These are phyloP conservation scores for Candida anglica DNA, from an alignment of 805 yeast species.

Conservation along the genomic window DNA sequence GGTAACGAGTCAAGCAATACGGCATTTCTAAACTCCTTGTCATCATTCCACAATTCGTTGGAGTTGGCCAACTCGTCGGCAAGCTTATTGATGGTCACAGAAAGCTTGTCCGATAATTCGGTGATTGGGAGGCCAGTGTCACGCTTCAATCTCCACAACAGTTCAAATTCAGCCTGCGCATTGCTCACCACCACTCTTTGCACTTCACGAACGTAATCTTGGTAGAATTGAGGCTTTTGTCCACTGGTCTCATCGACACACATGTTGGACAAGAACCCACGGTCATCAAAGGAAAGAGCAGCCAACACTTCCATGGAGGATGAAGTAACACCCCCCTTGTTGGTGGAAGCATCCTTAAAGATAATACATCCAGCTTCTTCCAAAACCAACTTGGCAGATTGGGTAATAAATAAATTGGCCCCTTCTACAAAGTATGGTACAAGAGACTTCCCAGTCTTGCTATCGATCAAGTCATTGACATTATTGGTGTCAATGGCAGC, in stretches of 20 bases:
- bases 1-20: slow-evolving; percentile 80
- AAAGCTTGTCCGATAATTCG: slow-evolving; percentile 76
- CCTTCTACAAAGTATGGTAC: slow-evolving; percentile 95
- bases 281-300: slow-evolving; percentile 86
- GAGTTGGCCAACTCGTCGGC: slow-evolving; percentile 82
- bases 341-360: slow-evolving; percentile 94
- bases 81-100: slow-evolving; percentile 77
- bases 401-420: slow-evolving; percentile 93
- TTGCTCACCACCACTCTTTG: slow-evolving; percentile 72
- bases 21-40: slow-evolving; percentile 68
- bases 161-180: slow-evolving; percentile 81
- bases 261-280: slow-evolving; percentile 75
- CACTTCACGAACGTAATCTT: slow-evolving; percentile 78
- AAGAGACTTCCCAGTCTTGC: slow-evolving; percentile 67
- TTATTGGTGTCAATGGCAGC: slow-evolving; percentile 88
- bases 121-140: slow-evolving; percentile 60
- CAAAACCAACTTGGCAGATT: slow-evolving; percentile 81
- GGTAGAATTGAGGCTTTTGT: slow-evolving; percentile 67
- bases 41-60: slow-evolving; percentile 81
- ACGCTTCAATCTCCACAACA: slow-evolving; percentile 75
- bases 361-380: slow-evolving; percentile 85
- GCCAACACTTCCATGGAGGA: slow-evolving; percentile 94
- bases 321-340: slow-evolving; percentile 98
- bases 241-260: slow-evolving; percentile 57
- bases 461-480: slow-evolving; percentile 67